phyloP scores from a whole-genome alignment of 208 protist species.

The Strigomonas culicis region DNA sequence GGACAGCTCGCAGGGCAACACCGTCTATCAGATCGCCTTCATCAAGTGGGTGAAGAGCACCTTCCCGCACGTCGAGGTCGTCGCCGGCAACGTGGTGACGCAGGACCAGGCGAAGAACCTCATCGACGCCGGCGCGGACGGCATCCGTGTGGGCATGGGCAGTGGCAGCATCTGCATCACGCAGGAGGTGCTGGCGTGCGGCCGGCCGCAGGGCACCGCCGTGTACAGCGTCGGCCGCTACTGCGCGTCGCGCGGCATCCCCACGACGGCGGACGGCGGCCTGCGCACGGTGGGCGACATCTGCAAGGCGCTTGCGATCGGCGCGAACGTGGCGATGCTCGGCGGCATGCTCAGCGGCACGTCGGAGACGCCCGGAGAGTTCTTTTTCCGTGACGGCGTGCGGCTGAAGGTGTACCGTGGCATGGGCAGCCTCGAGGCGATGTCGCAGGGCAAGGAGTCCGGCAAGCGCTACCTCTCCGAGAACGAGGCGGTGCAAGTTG shows the following conservation, averaged over 20 bases:
- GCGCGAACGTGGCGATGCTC: conserved; percentile 87
- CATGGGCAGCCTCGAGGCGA: conserved; percentile 96
- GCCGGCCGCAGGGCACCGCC: conserved; percentile 95
- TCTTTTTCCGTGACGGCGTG: conserved; percentile 91
- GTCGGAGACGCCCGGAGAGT: conserved; percentile 91
- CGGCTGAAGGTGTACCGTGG: conserved; percentile 95
- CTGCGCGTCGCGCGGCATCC: conserved; percentile 87
- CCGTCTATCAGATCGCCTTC: conserved; percentile 95
- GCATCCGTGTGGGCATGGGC: conserved; percentile 97
- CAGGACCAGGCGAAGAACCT: conserved; percentile 94
- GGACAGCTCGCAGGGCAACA: conserved; percentile 96
- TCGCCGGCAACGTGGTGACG: conserved; percentile 98
- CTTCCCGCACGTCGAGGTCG: conserved; percentile 82
- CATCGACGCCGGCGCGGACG: conserved; percentile 96
- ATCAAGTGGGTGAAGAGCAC: conserved; percentile 92
- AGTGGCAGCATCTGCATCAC: conserved; percentile 98
- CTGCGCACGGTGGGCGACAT: conserved; percentile 94
- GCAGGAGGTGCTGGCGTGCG: conserved; percentile 94
- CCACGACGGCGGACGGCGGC: conserved; percentile 94
- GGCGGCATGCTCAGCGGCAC: conserved; percentile 92
- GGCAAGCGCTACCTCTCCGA: conserved; percentile 91
- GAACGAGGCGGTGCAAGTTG: conserved; percentile 88
- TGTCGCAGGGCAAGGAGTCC: conserved; percentile 88
- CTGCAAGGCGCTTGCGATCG: conserved; percentile 93
- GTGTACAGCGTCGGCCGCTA: conserved; percentile 92